These are phyloP conservation scores for Suillus weaverae DNA, from an alignment of 768 basidiomycete genomes.

Conservation along the genomic window DNA sequence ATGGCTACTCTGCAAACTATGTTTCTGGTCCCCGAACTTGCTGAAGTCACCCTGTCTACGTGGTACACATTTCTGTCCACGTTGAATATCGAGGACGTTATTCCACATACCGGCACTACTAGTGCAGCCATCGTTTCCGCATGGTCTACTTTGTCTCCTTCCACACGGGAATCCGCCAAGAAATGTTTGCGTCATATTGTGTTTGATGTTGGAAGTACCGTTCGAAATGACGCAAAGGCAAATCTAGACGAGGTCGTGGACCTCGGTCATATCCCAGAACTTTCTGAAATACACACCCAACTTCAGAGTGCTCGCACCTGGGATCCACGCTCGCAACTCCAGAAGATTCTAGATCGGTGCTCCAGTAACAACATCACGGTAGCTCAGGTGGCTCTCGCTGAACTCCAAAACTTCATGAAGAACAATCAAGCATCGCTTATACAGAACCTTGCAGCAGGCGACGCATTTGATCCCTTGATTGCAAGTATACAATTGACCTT, in stretches of 20 bases:
- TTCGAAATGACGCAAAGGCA: conserved; percentile 41
- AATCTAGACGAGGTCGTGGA: conserved; percentile 81
- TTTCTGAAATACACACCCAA: conserved; percentile 43
- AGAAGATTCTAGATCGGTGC: conserved; percentile 70
- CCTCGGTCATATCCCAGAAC: conserved; percentile 68
- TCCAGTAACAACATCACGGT: conserved; percentile 81
- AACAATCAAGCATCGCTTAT: conserved; percentile 52
- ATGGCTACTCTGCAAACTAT: conserved; percentile 96
- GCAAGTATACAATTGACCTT: conserved; percentile 67
- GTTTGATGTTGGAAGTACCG: conserved; percentile 47
- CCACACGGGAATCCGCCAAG: conserved; percentile 53
- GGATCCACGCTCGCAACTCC: conserved; percentile 55
- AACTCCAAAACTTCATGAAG: conserved; percentile 69
- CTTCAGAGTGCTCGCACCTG: conserved; percentile 50
- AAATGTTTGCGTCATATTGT: conserved; percentile 71
- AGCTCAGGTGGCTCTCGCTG: conserved; percentile 67
- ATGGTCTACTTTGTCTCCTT: conserved; percentile 65
- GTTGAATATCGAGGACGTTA: conserved; percentile 66
- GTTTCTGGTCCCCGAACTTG: conserved; percentile 71
- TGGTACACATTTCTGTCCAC: conserved; percentile 80
- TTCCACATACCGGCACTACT: conserved; percentile 83
- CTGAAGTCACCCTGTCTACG: conserved; percentile 73
- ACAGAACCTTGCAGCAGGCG: conserved; percentile 70
- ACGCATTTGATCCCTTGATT: conserved; percentile 78
- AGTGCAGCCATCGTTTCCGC: conserved; percentile 79